Percentiles rank a stretch among this genome's conserved stretches.
Conservation (phyloP, 148 eudicot species). For the Rhododendron mucronatum region DNA sequence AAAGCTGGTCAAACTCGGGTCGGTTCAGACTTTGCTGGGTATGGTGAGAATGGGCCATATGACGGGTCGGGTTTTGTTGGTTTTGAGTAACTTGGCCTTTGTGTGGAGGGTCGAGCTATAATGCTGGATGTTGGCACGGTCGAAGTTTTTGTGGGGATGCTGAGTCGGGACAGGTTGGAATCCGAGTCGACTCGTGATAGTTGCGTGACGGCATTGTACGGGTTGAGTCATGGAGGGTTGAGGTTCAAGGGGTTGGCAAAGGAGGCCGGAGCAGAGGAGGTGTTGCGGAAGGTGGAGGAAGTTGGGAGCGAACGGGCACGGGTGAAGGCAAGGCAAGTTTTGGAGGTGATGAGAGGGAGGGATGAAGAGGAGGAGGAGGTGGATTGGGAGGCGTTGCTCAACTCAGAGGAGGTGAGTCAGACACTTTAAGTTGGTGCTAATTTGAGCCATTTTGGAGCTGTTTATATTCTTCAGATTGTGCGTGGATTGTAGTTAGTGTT, state of each 20-base stretch:
- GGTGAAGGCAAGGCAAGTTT: slow-evolving; percentile 55
- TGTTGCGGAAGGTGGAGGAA: slow-evolving; percentile 42
- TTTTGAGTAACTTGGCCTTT: slow-evolving; percentile 65
- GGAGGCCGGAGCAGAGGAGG: slow-evolving; percentile 62
- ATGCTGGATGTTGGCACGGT: slow-evolving; percentile 79
- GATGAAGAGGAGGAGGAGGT: slow-evolving; percentile 74
- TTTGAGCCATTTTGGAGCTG: slow-evolving; percentile 1
- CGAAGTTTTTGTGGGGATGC: slow-evolving; percentile 47
- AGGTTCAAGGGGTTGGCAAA: slow-evolving; percentile 81
- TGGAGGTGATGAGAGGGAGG: slow-evolving; percentile 52
- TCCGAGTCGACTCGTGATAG: slow-evolving; percentile 66
- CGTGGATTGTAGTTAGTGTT: slow-evolving; percentile 8
- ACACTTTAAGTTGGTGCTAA: slow-evolving; percentile 3
- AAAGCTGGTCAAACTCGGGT: slow-evolving; percentile 68
- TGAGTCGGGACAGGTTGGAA: slow-evolving; percentile 41
- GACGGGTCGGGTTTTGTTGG: slow-evolving; percentile 57
- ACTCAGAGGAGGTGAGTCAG: slow-evolving; percentile 41
- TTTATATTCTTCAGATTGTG: not conserved
- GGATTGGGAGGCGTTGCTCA: slow-evolving; percentile 84
- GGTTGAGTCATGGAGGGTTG: slow-evolving; percentile 73
- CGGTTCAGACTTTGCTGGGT: slow-evolving; percentile 43
- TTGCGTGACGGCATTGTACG: slow-evolving; percentile 64
- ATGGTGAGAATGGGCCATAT: slow-evolving; percentile 55
- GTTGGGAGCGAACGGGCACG: slow-evolving; percentile 35
- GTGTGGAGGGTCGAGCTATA: slow-evolving; percentile 70